phyloP scores from a whole-genome alignment of 441 rosid genomes.

The Viola pubescens region DNA sequence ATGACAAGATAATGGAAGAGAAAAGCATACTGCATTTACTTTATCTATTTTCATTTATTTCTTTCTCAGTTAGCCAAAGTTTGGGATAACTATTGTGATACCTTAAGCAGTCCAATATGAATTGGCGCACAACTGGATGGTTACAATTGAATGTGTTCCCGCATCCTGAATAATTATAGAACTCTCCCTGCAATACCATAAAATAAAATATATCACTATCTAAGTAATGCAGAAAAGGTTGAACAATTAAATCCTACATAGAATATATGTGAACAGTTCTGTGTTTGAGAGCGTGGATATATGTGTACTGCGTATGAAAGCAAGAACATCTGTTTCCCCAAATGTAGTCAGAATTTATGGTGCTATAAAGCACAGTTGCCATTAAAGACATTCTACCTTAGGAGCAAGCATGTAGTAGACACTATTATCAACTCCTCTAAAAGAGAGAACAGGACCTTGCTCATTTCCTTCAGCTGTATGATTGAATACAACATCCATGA shows the following conservation, averaged over 20 bases:
- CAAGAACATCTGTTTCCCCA: too few species aligned
- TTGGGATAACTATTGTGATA: conserved; percentile 16
- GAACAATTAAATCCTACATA: too few species aligned
- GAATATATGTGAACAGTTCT: neutral
- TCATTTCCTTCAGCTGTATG: conserved; percentile 99
- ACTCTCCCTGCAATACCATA: conserved; percentile 68
- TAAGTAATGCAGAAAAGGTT: neutral
- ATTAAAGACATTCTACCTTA: conserved; percentile 40
- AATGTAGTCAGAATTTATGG: too few species aligned
- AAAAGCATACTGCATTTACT: neutral
- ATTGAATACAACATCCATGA: conserved; percentile 96
- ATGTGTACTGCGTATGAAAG: too few species aligned
- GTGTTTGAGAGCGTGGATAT: neutral
- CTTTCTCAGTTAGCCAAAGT: neutral
- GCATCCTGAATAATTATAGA: conserved; percentile 96
- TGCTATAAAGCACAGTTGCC: too few species aligned
- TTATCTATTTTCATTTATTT: neutral
- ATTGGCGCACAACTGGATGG: conserved; percentile 93
- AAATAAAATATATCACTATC: conserved; percentile 13
- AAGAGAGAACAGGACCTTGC: conserved; percentile 76
- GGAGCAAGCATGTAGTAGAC: conserved; percentile 97
- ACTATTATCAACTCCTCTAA: conserved; percentile 89
- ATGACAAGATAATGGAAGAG: neutral
- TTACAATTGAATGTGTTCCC: conserved; percentile 98
- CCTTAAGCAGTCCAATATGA: conserved; percentile 87